Evolutionary conservation across 2,329 filamentous ascomycete species (phyloP).

Genomic region (Aspergillus sp.): DNA sequence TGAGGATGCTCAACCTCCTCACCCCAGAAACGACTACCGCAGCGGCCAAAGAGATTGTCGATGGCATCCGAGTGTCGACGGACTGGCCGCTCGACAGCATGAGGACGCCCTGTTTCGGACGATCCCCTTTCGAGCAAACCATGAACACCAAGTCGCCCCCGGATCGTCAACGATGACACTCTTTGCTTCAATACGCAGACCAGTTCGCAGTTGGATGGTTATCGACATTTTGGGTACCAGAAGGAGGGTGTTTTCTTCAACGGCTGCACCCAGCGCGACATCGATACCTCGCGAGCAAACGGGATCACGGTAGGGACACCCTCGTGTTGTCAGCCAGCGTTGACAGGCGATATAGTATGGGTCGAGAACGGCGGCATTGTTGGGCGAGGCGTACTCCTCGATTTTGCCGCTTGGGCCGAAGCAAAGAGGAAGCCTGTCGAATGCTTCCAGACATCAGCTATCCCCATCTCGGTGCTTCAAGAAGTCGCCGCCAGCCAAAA

Average conservation of each 20-base stretch:
- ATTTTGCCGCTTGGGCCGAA: slow-evolving; percentile 38
- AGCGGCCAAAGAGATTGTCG: slow-evolving; percentile 38
- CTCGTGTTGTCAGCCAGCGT: no score
- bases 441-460: slow-evolving; percentile 33
- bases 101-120: slow-evolving; percentile 46
- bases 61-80: slow-evolving; percentile 40
- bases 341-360: no score
- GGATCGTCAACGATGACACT: slow-evolving; percentile 51
- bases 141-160: slow-evolving; percentile 44
- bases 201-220: slow-evolving; percentile 45
- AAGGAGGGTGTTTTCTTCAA: slow-evolving; percentile 35
- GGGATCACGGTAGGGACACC: no score
- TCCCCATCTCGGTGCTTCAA: slow-evolving; percentile 37
- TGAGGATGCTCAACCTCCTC: slow-evolving; percentile 48
- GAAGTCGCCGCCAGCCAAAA: slow-evolving; percentile 38
- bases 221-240: slow-evolving; percentile 34
- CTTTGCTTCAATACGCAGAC: slow-evolving; percentile 52
- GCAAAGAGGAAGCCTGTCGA: slow-evolving; percentile 27
- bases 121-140: slow-evolving; percentile 47
- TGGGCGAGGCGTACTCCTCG: slow-evolving; percentile 41
- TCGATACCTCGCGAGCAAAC: slow-evolving; percentile 28
- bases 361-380: slow-evolving; percentile 33
- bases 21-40: slow-evolving; percentile 37
- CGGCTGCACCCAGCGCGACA: slow-evolving; percentile 29
- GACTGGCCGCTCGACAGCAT: slow-evolving; percentile 52